Percentiles rank a stretch among this genome's conserved stretches.
These are phyloP conservation scores for Onygenales sp. DNA, from an alignment of 2,329 filamentous ascomycete genomes.

Conservation along the genomic window DNA sequence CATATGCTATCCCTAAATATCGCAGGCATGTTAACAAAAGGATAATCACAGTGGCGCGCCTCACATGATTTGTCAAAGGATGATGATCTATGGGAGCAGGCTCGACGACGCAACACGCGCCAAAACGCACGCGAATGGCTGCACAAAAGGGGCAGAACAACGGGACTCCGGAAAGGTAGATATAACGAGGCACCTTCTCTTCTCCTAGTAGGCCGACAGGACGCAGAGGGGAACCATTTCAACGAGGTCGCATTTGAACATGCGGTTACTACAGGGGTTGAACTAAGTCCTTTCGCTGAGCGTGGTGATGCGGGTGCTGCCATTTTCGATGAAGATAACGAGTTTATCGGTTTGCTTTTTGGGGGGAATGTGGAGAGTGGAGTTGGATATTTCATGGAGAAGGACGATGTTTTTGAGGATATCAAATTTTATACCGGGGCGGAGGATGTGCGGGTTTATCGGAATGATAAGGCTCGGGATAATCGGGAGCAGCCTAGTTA, in stretches of 20 bases:
- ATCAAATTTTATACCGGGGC: not conserved
- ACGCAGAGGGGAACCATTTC: not conserved
- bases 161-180: not conserved
- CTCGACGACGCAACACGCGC: not conserved
- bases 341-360: not conserved
- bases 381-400: not conserved
- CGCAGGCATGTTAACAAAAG: not conserved
- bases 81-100: not conserved
- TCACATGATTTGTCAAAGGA: not conserved
- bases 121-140: not conserved
- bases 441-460: not conserved
- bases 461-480: not conserved
- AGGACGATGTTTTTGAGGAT: not conserved
- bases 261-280: not conserved
- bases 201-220: not conserved
- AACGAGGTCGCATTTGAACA: not conserved
- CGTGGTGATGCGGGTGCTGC: not conserved
- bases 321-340: not conserved
- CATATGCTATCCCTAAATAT: not conserved
- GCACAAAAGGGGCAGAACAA: not conserved
- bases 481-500: too few relatives aligned
- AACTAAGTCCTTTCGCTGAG: not conserved
- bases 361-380: not conserved
- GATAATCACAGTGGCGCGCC: not conserved
- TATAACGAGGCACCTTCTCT: not conserved